Evolutionary conservation across 2,329 filamentous ascomycete genomes (phyloP), one percentile per base, ranked within the genome.

Genomic region (Akanthomyces lecanii): DNA sequence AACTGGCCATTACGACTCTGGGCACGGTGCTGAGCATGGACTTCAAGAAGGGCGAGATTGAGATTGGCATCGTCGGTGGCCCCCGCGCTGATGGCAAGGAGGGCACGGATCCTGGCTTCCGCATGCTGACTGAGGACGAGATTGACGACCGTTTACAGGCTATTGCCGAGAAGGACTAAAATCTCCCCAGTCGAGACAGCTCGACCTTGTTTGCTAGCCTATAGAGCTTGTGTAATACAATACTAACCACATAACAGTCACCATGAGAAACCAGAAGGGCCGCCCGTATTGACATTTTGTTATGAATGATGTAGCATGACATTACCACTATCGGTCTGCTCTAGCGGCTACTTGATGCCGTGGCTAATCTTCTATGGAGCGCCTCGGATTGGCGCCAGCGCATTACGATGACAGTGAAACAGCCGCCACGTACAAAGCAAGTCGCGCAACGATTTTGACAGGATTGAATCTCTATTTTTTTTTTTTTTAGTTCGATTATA

Each of bases 11-110:
- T 76, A 91, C 92, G 51, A 94, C 95, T 7, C 81, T 99, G 76
- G 97, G 93, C 85, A 96, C 91, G 42, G 93, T 99, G 65, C 84
- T 99, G 67, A 97, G 94, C 78, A 96, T 98, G 77, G 95, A 99
- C 77, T 99, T 99, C 84, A 99, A 99, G 86, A 98, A 98, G 84
- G 90, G 90, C 71, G 95, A 99, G 82, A 89, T 99, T 76, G 95
- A 99, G 81, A 91, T 99, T 78, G 95, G 95, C 67, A 93, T 99
- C 73, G 95, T 97, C 61, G 95, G 95, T 68, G 94, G 92, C 36
- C 93, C 94, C 63, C 85, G 87, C 71, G 79, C 82, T 64, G 91
- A 96, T 73, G 94, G 93, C 69, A 84, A 90, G 78, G 90, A 96
- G 75, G 92, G 91, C 67, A 90, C 89, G 66, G 85, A 91, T 71